Conservation (phyloP, 140 eudicot genomes). For the Anethum foeniculum region DNA sequence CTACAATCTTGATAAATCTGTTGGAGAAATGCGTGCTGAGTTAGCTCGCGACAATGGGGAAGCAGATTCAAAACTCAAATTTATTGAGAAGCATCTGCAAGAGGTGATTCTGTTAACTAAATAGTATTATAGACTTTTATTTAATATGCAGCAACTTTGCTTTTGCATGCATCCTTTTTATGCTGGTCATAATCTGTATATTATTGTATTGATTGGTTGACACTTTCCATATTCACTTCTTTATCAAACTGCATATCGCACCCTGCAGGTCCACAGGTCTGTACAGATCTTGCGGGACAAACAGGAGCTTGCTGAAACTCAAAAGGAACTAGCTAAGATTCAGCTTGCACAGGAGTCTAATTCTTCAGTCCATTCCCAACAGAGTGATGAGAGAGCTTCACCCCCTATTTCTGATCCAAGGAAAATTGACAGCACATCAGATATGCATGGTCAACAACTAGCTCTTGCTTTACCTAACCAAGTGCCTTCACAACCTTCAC, state of each 20-base stretch:
- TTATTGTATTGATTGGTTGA: not conserved
- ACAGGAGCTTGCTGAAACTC: conserved; percentile 92
- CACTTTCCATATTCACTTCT: not conserved
- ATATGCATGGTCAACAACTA: conserved; percentile 53
- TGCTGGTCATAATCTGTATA: not conserved
- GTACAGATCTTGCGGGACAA: conserved; percentile 84
- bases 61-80: conserved; percentile 65
- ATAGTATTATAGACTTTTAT: not conserved
- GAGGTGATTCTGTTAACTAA: conserved; percentile 41
- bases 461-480: conserved; percentile 77
- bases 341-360: conserved; percentile 80
- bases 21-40: conserved; percentile 91
- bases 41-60: conserved; percentile 68
- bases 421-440: conserved; percentile 41
- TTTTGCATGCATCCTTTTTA: not conserved
- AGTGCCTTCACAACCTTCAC: conserved; percentile 48
- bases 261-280: conserved; percentile 77
- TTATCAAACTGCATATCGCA: not conserved
- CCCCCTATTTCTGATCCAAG: conserved; percentile 41
- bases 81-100: conserved; percentile 54
- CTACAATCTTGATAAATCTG: conserved; percentile 87
- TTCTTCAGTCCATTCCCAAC: conserved; percentile 34
- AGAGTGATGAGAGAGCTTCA: conserved; percentile 41
- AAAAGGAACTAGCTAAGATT: conserved; percentile 85
- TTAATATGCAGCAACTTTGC: not conserved